Evolutionary conservation across 257 asterid genomes (phyloP).

Genomic region (Buddleja alternifolia): DNA sequence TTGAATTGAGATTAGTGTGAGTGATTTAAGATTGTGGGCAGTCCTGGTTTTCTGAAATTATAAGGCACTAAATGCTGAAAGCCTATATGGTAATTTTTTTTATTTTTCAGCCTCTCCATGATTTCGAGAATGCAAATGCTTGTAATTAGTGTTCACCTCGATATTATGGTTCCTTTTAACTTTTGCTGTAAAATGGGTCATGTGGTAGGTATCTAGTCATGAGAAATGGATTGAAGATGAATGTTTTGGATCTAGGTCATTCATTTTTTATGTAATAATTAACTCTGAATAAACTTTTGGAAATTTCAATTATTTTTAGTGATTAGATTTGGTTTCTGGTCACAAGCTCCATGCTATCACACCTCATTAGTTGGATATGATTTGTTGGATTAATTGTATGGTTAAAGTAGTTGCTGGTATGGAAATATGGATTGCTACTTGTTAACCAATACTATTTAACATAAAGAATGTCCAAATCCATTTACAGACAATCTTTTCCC

Average conservation of each 20-base stretch:
- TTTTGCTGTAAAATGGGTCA: no score
- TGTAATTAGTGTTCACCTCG: background rate
- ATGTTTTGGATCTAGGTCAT: background rate
- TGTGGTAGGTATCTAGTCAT: background rate
- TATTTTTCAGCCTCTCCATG: constrained; percentile 14
- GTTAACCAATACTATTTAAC: no score
- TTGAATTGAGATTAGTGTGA: constrained; percentile 19
- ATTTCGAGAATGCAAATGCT: constrained; percentile 4
- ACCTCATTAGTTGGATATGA: background rate
- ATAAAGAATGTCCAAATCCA: background rate
- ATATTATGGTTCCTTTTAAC: background rate
- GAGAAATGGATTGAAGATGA: background rate
- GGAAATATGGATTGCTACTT: background rate
- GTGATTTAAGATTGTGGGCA: constrained; percentile 6
- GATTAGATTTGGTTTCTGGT: background rate
- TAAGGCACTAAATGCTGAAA: background rate
- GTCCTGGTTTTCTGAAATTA: background rate
- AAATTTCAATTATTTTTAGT: background rate
- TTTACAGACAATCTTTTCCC: no score
- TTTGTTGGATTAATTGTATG: constrained; percentile 3
- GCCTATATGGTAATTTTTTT: background rate
- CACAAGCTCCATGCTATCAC: background rate
- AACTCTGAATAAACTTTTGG: background rate
- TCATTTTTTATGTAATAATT: background rate
- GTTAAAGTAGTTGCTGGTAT: background rate